phyloP scores from a whole-genome alignment of 1,139 yeast species.

The Candida labiduridarum region DNA sequence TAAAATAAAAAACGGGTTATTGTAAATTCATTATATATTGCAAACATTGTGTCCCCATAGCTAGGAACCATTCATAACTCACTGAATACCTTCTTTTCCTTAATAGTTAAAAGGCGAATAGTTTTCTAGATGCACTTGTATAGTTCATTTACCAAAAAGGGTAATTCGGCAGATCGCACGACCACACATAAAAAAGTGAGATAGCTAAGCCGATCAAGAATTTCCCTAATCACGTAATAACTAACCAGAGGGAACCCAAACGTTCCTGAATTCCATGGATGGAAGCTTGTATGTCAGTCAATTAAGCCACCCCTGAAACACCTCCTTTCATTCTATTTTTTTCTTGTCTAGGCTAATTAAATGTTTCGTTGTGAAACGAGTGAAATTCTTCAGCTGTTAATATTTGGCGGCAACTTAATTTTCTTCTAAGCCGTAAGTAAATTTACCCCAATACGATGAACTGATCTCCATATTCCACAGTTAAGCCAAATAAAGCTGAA shows the following conservation, averaged over 20 bases:
- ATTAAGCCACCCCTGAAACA: not conserved
- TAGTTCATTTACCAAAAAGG: not conserved
- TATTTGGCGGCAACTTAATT: not conserved
- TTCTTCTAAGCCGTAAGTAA: no score
- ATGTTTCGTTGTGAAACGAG: not conserved
- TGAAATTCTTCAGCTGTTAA: not conserved
- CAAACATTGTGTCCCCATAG: not conserved
- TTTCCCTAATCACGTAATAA: constrained; percentile 1
- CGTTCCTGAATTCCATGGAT: not conserved
- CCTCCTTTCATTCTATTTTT: not conserved
- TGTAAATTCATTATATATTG: not conserved
- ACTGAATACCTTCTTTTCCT: not conserved
- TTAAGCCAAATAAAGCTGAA: no score
- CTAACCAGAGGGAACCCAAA: not conserved
- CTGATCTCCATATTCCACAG: no score
- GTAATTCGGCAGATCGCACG: not conserved
- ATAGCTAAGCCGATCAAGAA: not conserved
- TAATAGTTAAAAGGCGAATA: not conserved
- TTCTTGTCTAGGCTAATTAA: constrained; percentile 1
- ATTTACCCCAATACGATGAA: no score
- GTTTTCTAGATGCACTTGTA: not conserved
- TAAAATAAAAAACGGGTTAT: not conserved
- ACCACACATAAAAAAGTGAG: not conserved
- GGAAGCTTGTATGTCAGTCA: no score
- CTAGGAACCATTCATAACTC: no score